These are phyloP conservation scores for Apiotrichum akiyoshidainum DNA, from an alignment of 1,284 basidiomycete genomes.

Conservation along the genomic window DNA sequence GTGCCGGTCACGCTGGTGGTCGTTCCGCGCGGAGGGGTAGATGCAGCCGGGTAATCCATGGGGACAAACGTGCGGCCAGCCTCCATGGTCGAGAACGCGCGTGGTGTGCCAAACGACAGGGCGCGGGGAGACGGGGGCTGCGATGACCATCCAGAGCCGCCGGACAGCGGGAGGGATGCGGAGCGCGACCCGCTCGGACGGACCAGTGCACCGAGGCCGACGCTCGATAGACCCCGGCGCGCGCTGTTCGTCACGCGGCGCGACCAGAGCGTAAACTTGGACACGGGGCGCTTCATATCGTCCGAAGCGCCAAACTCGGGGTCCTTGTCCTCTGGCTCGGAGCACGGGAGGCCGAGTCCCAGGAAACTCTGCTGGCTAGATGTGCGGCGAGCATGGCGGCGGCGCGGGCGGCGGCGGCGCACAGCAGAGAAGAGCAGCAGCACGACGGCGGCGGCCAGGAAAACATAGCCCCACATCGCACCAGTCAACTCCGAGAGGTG, in stretches of 20 bases:
- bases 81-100: conserved; percentile 5
- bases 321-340: conserved; percentile 3
- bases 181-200: background rate
- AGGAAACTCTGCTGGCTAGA: background rate
- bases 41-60: background rate
- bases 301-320: conserved; percentile 7
- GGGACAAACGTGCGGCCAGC: background rate
- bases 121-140: conserved; percentile 10
- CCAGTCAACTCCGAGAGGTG: conserved; percentile 2
- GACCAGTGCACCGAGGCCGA: background rate
- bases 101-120: background rate
- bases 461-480: conserved; percentile 35
- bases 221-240: conserved; percentile 5
- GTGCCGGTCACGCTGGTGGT: conserved; percentile 1
- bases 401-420: conserved; percentile 6
- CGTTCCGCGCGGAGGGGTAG: conserved; percentile 3
- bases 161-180: conserved; percentile 10
- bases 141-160: conserved; percentile 2
- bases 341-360: conserved; percentile 3
- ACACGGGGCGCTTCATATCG: conserved; percentile 10
- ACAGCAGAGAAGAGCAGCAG: conserved; percentile 4
- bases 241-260: conserved; percentile 7
- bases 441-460: conserved; percentile 30
- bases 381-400: background rate
- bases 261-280: conserved; percentile 8